Base-by-base conservation (phyloP, 1,139 yeast genomes). In the Candida labiduridarum region DNA sequence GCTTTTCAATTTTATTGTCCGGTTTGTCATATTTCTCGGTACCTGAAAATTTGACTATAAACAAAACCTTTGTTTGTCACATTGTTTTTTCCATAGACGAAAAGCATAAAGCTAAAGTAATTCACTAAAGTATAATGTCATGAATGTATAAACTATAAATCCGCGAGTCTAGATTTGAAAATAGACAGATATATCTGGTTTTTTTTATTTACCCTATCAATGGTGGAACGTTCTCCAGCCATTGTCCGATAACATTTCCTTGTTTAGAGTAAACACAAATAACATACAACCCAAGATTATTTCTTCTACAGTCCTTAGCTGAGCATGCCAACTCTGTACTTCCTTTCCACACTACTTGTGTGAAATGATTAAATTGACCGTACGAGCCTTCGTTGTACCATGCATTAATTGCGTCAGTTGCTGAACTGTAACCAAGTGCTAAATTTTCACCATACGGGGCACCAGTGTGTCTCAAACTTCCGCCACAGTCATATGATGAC, bases 391-490 rank as follows among this genome's bases (percentile, higher is more conserved):
- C 96, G 56, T 77, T 70, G 76, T 89, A 90, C 97, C 97, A 90
- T 50, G 92, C 96, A 42, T 81, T 78, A 51, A 88, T 83, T 43
- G 89, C 87, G 41, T 79, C 84, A 12, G 78, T 70, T 18, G 68
- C 73, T 34, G 76, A 67, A 41, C 76, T 55, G 68, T 76, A 80
- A 52, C 97, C 97, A 49, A 81, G 72, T 45, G 95, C 96, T 65
- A 91, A 78, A 79, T 90, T 91, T 72, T 91, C 97, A 64, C 97
- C 97, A 71, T 83, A 87, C 48, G 77, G 72, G 50, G 92, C 92
- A 49, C 87, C 87, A 49, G 94, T 82, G 72, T 90, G 97, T 33
- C 69, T 69, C 65, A 90, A 81, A 16, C 63, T 57, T 52, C 89
- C 87, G 40, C 84, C 83, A 72, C 97, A 90, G 64, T 80, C 80